Evolutionary conservation across 331 rosid species (phyloP).

Genomic region (Malus hybrid): DNA sequence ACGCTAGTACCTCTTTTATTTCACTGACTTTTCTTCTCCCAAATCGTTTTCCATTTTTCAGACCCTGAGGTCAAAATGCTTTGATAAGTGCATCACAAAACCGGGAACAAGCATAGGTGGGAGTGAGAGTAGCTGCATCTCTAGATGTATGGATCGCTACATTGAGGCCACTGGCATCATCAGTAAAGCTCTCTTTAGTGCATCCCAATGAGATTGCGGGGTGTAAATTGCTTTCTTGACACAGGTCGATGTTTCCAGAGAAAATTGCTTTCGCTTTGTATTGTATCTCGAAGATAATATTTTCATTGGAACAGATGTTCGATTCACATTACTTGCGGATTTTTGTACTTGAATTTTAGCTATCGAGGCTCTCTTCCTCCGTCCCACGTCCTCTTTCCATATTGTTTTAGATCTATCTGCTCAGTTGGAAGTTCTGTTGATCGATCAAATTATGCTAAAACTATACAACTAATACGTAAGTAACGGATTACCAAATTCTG

Average conservation of each 20-base stretch:
- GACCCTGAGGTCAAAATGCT: slow-evolving; percentile 84
- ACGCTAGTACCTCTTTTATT: background rate
- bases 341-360: background rate
- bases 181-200: slow-evolving; percentile 64
- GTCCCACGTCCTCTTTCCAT: background rate
- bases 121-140: slow-evolving; percentile 84
- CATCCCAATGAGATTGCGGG: slow-evolving; percentile 23
- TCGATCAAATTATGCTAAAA: background rate
- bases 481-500: background rate
- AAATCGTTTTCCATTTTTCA: slow-evolving; percentile 21
- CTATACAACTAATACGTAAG: too few relatives aligned
- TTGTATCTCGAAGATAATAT: background rate
- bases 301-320: background rate
- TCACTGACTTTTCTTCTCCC: background rate
- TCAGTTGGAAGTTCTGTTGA: background rate
- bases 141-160: slow-evolving; percentile 91
- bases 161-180: slow-evolving; percentile 91
- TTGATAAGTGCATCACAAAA: slow-evolving; percentile 83
- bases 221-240: background rate
- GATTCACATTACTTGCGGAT: background rate
- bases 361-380: background rate
- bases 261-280: background rate
- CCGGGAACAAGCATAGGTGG: slow-evolving; percentile 88
- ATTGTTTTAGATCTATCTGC: background rate
- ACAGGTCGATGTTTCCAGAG: background rate